Evolutionary conservation across 2,329 filamentous ascomycete genomes (phyloP).

Genomic region (Aspergillus transmontanensis): DNA sequence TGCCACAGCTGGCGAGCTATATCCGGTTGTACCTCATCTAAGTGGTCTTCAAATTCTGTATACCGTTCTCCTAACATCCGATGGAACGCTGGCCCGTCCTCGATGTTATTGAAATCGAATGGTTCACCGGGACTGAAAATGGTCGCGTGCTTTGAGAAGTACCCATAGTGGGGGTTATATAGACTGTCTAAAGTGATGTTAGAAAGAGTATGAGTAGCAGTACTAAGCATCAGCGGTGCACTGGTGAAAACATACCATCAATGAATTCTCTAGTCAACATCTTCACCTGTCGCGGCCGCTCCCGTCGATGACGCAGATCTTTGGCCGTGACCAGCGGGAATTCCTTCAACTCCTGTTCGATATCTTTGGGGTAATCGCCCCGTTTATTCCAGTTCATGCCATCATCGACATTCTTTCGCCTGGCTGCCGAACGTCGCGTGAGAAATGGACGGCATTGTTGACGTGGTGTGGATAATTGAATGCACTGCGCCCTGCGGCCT

Average conservation of each 20-base stretch:
- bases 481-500: conserved; percentile 21
- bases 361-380: conserved; percentile 73
- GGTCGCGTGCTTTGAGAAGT: conserved; percentile 94
- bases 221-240: neutral
- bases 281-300: conserved; percentile 85
- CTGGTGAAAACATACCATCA: conserved; percentile 65
- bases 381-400: conserved; percentile 87
- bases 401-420: conserved; percentile 45
- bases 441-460: conserved; percentile 41
- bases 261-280: conserved; percentile 98
- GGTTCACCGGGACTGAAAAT: conserved; percentile 93
- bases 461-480: conserved; percentile 26
- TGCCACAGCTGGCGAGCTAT: conserved; percentile 93
- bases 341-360: conserved; percentile 74
- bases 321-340: conserved; percentile 86
- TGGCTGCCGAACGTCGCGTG: conserved; percentile 37
- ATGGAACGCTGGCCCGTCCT: conserved; percentile 86
- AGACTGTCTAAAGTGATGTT: conserved; percentile 68
- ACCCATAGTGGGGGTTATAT: conserved; percentile 93
- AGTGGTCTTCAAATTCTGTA: conserved; percentile 82
- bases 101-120: conserved; percentile 80
- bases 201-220: neutral
- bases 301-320: conserved; percentile 69
- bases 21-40: conserved; percentile 73
- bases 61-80: conserved; percentile 75